Evolutionary conservation across 2,329 filamentous ascomycete species (phyloP).

Genomic region (Didymellaceae sp.): DNA sequence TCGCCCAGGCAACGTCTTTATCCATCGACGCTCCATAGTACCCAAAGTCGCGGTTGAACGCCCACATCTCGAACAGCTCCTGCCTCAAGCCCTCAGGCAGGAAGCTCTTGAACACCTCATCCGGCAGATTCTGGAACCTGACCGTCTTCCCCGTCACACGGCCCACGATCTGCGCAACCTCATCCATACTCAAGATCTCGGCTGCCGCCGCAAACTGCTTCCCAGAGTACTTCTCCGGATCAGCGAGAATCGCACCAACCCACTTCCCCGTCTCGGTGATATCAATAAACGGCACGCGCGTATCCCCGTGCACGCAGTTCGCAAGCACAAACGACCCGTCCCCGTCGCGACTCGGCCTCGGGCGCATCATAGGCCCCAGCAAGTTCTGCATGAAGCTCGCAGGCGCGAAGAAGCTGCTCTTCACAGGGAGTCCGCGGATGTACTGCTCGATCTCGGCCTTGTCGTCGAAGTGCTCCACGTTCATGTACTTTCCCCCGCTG

Average conservation of each 20-base stretch:
- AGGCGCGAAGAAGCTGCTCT: slow-evolving; percentile 61
- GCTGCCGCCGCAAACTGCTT: slow-evolving; percentile 55
- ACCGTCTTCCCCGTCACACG: slow-evolving; percentile 51
- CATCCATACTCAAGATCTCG: slow-evolving; percentile 48
- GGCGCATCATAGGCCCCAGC: slow-evolving; percentile 18
- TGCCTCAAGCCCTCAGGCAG: slow-evolving; percentile 28
- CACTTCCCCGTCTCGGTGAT: slow-evolving; percentile 56
- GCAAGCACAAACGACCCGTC: slow-evolving; percentile 39
- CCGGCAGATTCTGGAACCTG: slow-evolving; percentile 29
- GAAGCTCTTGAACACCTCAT: slow-evolving; percentile 36
- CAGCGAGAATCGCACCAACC: slow-evolving; percentile 50
- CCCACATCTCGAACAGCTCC: slow-evolving; percentile 37
- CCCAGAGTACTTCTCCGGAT: slow-evolving; percentile 54
- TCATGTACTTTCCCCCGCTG: slow-evolving; percentile 41
- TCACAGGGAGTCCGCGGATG: slow-evolving; percentile 57
- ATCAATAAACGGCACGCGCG: slow-evolving; percentile 54
- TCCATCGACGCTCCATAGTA: slow-evolving; percentile 37
- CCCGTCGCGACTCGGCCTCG: slow-evolving; percentile 12
- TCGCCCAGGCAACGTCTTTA: slow-evolving; percentile 36
- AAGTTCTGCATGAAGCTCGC: slow-evolving; percentile 64
- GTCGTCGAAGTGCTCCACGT: slow-evolving; percentile 61
- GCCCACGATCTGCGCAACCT: slow-evolving; percentile 51
- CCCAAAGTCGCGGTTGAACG: slow-evolving; percentile 36
- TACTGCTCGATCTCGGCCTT: slow-evolving; percentile 65
- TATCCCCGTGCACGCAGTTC: slow-evolving; percentile 16